Evolutionary conservation across 768 basidiomycete species (phyloP), one percentile per base, ranked within the genome.

Genomic region (Stropharia rugosoannulata): DNA sequence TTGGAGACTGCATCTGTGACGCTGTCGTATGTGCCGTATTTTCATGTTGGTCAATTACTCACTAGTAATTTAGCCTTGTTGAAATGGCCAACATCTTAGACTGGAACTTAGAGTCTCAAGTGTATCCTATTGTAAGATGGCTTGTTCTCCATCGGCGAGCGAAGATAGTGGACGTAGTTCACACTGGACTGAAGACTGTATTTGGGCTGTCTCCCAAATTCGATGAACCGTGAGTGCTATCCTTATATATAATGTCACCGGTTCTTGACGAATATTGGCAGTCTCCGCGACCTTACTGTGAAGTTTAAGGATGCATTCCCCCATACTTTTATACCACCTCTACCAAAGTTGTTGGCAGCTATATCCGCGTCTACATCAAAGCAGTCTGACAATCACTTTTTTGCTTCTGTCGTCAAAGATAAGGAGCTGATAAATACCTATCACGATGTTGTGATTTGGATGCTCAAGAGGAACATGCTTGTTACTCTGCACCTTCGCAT

Each of bases 101-200:
- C 55, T 92, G 92, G 84, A 87, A 94, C 60, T 73, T 93, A 6
- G 85, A 93, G 61, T 75, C 82, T 0, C 92, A 96, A 62, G 80
- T 96, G 0, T 91, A 90, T 64, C 91, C 94, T 0, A 84, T 90
- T n/a, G 95, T 96, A 8, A 84, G 93, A 15, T 94, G 94, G 83
- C 78, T 99, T 29, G 90, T 98, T 29, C 86, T 92, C 56, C 94
- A 95, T 70, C 81, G 92, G 51, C 82, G 92, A 64, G 96, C 93
- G 5, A 93, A 93, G 62, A 76, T 98, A 25, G 87, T 97, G 41
- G 95, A 98, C 59, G 81, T 86, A 15, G 84, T 98, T 32, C 90
- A 94, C 63, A 74, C 71, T 3, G 82, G 86, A 43, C 70, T 98
- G 42, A 89, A 90, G 69, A 95, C 91, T 0, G 81, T 93, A 0